Base-by-base conservation (phyloP, 768 basidiomycete species). In the Lactifluus subvellereus region DNA sequence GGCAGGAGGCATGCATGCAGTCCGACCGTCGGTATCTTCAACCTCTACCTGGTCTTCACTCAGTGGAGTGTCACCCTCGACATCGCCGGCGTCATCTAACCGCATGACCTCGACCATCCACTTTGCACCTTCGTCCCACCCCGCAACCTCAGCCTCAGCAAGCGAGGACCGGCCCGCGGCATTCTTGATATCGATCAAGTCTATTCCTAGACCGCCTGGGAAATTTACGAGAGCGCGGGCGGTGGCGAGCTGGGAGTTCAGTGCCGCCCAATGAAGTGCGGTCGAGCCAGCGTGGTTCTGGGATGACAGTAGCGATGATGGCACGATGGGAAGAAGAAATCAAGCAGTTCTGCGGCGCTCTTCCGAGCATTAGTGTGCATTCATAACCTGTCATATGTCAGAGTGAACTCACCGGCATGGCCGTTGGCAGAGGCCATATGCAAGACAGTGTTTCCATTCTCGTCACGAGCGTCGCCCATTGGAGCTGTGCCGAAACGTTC, bases 401-500 rank as follows among this genome's bases (percentile, higher is more conserved):
- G 64, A 54, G 54, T 30, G 42, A 14, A 62, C 79, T 77, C 69
- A 95, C 94, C 91, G 76, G 77, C 68, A 78, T 97, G 94, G 0
- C 94, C 94, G 74, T 98, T 98, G 1, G 82, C 94, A 60, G 84
- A 85, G 14, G 82, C 79, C 94, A 96, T 96, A 73, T 97, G 94
- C 43, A 97, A 76, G 45, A 86, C 76, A 2, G 82, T 85, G 77
- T 94, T 97, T 43, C 83, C 87, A 70, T 89, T 83, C 48, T 86
- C 86, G 75, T 96, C 94, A 47, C 78, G 81, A 13, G 84, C 74
- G 42, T 72, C 70, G 43, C 74, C 73, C 13, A 91, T 74, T 0
- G 80, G 61, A 6, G 75, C 75, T 1, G 74, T 60, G 10, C 89
- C 86, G 71, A 84, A 88, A 42, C 77, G 75, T 22, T 79, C 72